Conservation (phyloP, 129 eudicot genomes). For the Artemisia annua region DNA sequence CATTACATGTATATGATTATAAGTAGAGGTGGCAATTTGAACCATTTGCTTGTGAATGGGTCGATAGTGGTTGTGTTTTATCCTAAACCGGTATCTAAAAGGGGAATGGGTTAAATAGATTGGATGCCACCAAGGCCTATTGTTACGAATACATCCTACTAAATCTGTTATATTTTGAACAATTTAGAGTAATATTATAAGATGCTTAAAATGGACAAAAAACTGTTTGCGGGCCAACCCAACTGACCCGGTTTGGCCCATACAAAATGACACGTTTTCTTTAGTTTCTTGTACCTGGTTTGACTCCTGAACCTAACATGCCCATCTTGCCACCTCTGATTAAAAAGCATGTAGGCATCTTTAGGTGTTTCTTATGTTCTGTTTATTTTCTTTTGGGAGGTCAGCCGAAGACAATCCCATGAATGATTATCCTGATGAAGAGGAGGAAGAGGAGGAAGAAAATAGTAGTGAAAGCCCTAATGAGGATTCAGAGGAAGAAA, state of each 20-base stretch:
- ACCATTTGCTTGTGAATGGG: background rate
- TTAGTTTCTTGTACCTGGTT: too few relatives aligned
- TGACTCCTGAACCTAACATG: background rate
- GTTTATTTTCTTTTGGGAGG: constrained; percentile 1
- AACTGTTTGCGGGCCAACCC: background rate
- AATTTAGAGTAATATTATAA: too few relatives aligned
- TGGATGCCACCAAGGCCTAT: background rate
- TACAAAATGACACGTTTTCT: background rate
- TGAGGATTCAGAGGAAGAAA: constrained; percentile 47
- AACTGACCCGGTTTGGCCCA: background rate
- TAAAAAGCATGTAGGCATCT: background rate
- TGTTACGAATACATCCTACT: background rate
- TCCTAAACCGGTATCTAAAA: background rate
- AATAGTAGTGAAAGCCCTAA: constrained; percentile 38
- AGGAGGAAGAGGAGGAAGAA: constrained; percentile 51
- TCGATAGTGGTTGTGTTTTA: background rate
- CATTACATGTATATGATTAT: background rate
- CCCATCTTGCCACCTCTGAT: background rate
- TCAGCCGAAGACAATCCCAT: constrained; percentile 82
- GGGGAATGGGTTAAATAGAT: background rate
- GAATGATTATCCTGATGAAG: constrained; percentile 94
- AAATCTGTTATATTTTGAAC: background rate
- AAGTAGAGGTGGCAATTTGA: background rate
- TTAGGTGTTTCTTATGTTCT: constrained; percentile 4
- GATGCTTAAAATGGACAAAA: background rate